phyloP scores from a whole-genome alignment of 352 stramenopile genomes.

The Phytophthora capsici region DNA sequence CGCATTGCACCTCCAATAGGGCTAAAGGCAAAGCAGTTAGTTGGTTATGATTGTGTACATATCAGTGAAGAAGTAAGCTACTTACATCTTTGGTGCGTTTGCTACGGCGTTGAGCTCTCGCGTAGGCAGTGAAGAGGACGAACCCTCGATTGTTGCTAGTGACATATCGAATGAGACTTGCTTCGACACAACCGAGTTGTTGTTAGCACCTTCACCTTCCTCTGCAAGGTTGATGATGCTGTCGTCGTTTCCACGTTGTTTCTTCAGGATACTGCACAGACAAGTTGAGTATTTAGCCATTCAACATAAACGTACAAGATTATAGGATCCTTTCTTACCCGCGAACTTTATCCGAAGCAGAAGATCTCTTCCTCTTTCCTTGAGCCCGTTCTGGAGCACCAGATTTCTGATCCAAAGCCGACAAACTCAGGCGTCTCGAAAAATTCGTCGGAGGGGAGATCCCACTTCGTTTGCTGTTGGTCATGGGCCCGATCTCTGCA shows the following conservation, averaged over 20 bases:
- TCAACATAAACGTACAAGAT: neutral
- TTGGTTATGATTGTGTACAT: too few species aligned
- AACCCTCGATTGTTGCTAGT: constrained; percentile 13
- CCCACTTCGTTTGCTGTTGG: constrained; percentile 36
- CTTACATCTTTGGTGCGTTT: constrained; percentile 49
- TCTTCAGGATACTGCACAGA: constrained; percentile 72
- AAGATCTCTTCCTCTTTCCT: constrained; percentile 34
- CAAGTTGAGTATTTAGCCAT: neutral
- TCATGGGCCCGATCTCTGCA: constrained; percentile 38
- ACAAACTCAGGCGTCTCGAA: constrained; percentile 42
- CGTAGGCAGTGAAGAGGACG: constrained; percentile 22
- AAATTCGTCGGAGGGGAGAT: constrained; percentile 45
- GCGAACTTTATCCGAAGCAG: constrained; percentile 48
- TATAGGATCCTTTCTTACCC: constrained; percentile 33
- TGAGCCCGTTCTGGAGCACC: constrained; percentile 7
- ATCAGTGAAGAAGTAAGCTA: constrained; percentile 4
- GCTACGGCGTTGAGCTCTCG: constrained; percentile 37
- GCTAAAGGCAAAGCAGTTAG: constrained; percentile 15
- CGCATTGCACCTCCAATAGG: constrained; percentile 40
- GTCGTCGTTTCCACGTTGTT: constrained; percentile 43
- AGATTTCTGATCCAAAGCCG: constrained; percentile 26
- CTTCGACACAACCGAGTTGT: constrained; percentile 40
- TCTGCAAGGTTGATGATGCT: neutral
- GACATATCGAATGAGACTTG: constrained; percentile 75
- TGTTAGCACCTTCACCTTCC: constrained; percentile 1